Evolutionary conservation across 331 rosid genomes (phyloP), one percentile per base, ranked within the genome.

Genomic region (Rosa hybrid): DNA sequence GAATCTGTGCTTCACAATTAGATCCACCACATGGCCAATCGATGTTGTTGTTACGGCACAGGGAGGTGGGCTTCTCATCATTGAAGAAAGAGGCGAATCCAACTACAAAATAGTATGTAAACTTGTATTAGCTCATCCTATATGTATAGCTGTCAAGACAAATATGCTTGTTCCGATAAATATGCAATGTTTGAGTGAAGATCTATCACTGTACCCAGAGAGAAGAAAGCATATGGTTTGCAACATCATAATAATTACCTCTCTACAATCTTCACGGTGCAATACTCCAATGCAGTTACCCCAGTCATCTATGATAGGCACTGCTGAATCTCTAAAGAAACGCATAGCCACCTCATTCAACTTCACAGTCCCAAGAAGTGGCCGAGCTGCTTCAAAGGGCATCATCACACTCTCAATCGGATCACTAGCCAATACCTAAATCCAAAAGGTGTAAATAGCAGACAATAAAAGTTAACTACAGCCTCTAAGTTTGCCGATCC

Each of bases 11-110:
- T 81, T 88, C 67, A 91, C 57, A 38, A 93, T 84, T 17, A 93
- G 87, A 86, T 93, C 87, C 65, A 88, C 87, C 51, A 91, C 98
- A 63, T 85, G 86, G 27, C 94, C 89, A 5, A 93, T 78, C n/a
- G 95, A 83, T 75, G 92, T 84, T 0, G 83, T 64, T 7, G 83
- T 87, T n/a, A 92, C 75, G 8, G 89, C 97, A 34, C 64, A 78
- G 9, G 98, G 92, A 79, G 94, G 92, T 23, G 90, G 90, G 59
- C 92, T 89, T 87, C 94, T 85, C 98, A 93, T 91, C 94, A 93
- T 88, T 20, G 87, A 83, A 75, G 93, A 85, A 77, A 93, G 80
- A 4, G 90, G 89, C 23, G 90, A 93, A 72, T 91, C 78, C 89
- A 93, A 71, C 98, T 93, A 86, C 84, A 77, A 17, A 4, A 18